Conservation (phyloP, 2,329 filamentous ascomycete genomes). For the Pleomassaria siparia region DNA sequence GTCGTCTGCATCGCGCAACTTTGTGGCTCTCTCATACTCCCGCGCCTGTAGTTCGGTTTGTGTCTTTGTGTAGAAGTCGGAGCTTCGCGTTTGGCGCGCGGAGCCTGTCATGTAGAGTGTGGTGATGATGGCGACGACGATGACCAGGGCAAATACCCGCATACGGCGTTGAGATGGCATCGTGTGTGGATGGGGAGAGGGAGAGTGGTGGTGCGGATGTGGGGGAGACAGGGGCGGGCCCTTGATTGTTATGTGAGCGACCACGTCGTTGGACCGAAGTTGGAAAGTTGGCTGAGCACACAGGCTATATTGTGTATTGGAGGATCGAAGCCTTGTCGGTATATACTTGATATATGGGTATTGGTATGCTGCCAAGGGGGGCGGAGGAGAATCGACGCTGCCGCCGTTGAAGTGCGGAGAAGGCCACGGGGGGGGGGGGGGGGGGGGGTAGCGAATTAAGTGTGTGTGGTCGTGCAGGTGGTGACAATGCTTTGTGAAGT, state of each 20-base stretch:
- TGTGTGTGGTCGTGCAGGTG: too few species aligned
- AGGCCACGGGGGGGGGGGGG: neutral
- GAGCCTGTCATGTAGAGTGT: slow-evolving; percentile 73
- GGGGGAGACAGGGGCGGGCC: neutral
- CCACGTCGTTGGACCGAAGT: neutral
- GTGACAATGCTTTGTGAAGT: neutral
- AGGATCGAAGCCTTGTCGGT: neutral
- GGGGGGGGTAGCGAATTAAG: neutral
- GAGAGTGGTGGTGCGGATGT: neutral
- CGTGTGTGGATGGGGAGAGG: slow-evolving; percentile 4
- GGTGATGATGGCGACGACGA: slow-evolving; percentile 65
- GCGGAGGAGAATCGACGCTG: neutral
- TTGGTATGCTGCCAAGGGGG: neutral
- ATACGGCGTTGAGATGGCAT: slow-evolving; percentile 60
- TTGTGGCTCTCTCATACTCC: slow-evolving; percentile 41
- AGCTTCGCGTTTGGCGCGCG: slow-evolving; percentile 54
- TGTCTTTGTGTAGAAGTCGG: slow-evolving; percentile 62
- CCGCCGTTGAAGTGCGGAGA: neutral
- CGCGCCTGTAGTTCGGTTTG: slow-evolving; percentile 51
- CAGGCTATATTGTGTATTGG: neutral
- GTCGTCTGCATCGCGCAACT: slow-evolving; percentile 57
- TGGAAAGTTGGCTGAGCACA: neutral
- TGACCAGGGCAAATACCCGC: slow-evolving; percentile 65
- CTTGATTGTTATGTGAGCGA: neutral
- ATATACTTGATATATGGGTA: neutral